Conservation (phyloP, 305 asterid genomes). For the Fraxinus sp. region DNA sequence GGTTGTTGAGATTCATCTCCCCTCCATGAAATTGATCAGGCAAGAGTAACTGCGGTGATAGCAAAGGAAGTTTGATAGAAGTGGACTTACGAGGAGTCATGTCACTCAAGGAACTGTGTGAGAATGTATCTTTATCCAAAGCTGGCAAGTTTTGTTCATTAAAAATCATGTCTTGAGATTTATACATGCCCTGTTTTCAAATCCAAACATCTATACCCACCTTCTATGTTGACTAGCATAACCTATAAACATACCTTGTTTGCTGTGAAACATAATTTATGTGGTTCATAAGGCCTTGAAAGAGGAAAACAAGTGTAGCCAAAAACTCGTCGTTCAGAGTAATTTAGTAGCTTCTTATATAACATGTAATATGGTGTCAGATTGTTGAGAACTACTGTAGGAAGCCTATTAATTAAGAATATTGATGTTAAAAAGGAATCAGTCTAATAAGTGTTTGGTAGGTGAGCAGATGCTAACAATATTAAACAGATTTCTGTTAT, state of each 20-base stretch:
- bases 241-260: background rate
- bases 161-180: background rate
- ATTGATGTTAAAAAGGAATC: background rate
- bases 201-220: background rate
- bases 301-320: background rate
- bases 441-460: background rate
- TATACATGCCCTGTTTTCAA: background rate
- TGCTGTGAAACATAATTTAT: background rate
- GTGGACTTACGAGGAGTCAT: background rate
- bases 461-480: background rate
- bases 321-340: background rate
- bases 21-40: background rate
- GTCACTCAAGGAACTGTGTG: background rate
- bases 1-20: background rate
- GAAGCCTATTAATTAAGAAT: background rate
- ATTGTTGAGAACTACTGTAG: background rate
- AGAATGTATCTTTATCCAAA: background rate
- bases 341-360: background rate
- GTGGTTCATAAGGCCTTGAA: background rate
- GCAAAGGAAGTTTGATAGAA: background rate
- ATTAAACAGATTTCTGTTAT: background rate
- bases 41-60: background rate
- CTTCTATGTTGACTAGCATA: background rate
- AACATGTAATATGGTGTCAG: background rate
- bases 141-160: background rate